phyloP scores from a whole-genome alignment of 2,329 filamentous ascomycete species.

The Xylaria sp. region DNA sequence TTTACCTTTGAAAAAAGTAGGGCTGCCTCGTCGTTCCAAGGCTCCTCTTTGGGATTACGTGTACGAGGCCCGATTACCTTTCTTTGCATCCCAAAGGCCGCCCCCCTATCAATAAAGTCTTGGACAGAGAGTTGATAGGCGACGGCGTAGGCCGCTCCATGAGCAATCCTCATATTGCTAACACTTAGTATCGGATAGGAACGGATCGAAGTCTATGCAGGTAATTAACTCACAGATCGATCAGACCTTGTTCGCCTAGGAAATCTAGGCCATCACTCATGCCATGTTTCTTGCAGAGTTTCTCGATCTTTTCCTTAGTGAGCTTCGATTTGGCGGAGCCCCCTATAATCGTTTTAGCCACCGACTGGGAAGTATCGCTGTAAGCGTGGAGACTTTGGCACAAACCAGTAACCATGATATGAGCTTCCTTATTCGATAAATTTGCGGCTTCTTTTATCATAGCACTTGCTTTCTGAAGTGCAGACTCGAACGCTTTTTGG shows the following conservation, averaged over 20 bases:
- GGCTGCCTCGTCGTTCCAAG: neutral
- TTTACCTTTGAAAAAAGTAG: constrained; percentile 1
- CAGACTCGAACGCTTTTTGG: neutral
- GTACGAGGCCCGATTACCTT: constrained; percentile 2
- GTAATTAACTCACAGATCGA: neutral
- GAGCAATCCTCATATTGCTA: neutral
- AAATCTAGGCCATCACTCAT: neutral
- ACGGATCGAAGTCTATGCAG: neutral
- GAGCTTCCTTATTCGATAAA: neutral
- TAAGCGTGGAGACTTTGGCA: neutral
- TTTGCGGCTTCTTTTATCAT: constrained; percentile 1
- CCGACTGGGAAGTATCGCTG: too few relatives aligned
- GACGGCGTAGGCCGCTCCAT: neutral
- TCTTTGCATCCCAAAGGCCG: constrained; percentile 9
- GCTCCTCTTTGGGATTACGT: neutral
- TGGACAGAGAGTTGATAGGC: constrained; percentile 2
- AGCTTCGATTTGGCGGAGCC: neutral
- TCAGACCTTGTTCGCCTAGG: neutral
- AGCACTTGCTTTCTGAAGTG: neutral
- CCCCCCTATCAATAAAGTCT: neutral
- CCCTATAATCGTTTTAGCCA: neutral
- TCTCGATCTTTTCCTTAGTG: neutral
- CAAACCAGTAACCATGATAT: neutral
- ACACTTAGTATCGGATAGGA: neutral
- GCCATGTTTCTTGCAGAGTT: neutral